Evolutionary conservation across 2,329 filamentous ascomycete genomes (phyloP), one percentile per base, ranked within the genome.

Genomic region (Colletotrichum lindemuthianum): DNA sequence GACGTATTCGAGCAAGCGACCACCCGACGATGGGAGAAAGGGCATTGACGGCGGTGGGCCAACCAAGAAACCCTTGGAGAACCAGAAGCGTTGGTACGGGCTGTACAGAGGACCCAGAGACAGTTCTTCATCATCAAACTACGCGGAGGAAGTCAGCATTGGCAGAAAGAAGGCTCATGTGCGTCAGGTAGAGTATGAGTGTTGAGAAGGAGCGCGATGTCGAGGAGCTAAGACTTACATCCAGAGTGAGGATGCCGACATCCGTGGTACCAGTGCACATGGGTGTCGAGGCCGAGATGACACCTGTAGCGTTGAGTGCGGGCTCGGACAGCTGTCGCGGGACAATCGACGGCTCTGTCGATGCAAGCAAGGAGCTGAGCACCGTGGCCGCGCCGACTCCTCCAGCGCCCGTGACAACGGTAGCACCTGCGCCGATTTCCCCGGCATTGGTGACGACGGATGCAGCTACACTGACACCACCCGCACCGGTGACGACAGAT

Each of bases 1-100:
- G 2, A 79, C 74, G 58, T 79, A 80, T 57, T 80, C 77, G 2
- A 79, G 70, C 1, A 80, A 71, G 41, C 78, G 77, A 10, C 75
- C 74, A 8, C 78, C 78, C 12, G 78, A 80, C 3, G 78, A 77
- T 10, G 78, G 72, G 11, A 73, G 63, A 44, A 76, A 80, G 1
- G 75, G 73, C 41, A 77, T 72, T 10, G 70, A 64, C 16, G 72
- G 67, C 32, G 75, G 75, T 3, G 78, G 77, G 1, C 74, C 73
- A 50, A 80, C 70, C 6, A 78, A 69, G 59, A 80, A 80, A 2
- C 78, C 78, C 61, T 77, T 72, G 33, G 78, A 80, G 59, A 80
- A 80, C 78, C 78, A 80, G 34, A 79, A 72, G 50, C 77, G 75
- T 7, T 76, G 72, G 15, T 73, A 70, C 1, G 78, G 78, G 24